Evolutionary conservation across 2,329 filamentous ascomycete genomes (phyloP), one percentile per base, ranked within the genome.

Genomic region (Venturia effusa): DNA sequence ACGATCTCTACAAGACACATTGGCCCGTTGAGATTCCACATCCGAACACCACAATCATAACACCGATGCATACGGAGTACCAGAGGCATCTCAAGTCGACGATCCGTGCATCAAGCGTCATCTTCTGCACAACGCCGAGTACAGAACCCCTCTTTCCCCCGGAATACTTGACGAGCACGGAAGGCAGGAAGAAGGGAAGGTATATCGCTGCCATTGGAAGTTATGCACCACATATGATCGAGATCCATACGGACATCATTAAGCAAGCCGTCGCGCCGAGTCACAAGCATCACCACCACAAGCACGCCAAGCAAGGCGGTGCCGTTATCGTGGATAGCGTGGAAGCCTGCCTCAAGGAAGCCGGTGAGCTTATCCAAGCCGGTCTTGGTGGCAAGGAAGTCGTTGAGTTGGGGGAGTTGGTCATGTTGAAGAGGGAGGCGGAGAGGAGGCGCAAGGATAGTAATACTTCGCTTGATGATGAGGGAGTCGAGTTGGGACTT

Each of bases 111-210:
- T 84, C 89, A 0, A 90, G 94, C 69, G 88, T 89, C 11, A 88
- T 97, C 43, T 94, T 96, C 76, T 93, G 90, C 76, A 96, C 90
- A 68, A 96, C 92, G 1, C 90, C 92, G 0, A 88, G 86, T 0
- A 83, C 81, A 0, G 79, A 83, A 40, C 88, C 89, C 0, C 78
- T 97, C 1, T 97, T 97, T 71, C 88, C 92, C 0, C 79, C 81
- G 0, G 76, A 81, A 13, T 86, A 89, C 66, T 79, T 97, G 61
- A 95, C 89, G 0, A 88, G 82, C 64, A 81, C 83, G 7, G 87
- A 89, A 68, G 88, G 86, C 0, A 76, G 88, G 37, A 84, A 82
- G 68, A 90, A 89, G 72, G 88, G 88, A 1, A 76, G 89, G 32
- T 80, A 92, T 68, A 84, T 93, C 61, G 81, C 89, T 1, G 88